These are phyloP conservation scores for Penicillium ucsense DNA, from an alignment of 495 filamentous ascomycete species.

Conservation along the genomic window DNA sequence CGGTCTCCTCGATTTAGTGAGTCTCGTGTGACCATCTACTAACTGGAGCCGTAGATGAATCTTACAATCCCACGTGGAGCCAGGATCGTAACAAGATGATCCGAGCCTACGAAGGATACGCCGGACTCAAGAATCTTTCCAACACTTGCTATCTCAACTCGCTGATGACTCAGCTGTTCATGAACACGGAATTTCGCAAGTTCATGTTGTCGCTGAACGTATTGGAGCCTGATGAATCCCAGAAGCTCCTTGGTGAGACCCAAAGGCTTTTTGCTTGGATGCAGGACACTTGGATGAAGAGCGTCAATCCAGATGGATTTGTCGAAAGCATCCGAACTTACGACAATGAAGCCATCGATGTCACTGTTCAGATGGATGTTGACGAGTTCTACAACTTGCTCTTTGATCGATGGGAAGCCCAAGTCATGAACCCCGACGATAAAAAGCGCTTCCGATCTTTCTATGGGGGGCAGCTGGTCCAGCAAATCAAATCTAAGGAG, in stretches of 20 bases:
- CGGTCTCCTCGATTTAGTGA: neutral
- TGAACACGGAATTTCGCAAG: slow-evolving; percentile 81
- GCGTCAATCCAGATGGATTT: slow-evolving; percentile 61
- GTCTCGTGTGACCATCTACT: neutral
- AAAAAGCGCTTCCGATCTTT: slow-evolving; percentile 75
- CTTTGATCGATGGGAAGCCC: slow-evolving; percentile 83
- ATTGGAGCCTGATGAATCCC: slow-evolving; percentile 42
- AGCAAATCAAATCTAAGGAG: slow-evolving; percentile 92
- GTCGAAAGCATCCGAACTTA: slow-evolving; percentile 72
- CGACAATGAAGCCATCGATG: slow-evolving; percentile 76
- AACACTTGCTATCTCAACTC: slow-evolving; percentile 99
- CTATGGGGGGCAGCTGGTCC: slow-evolving; percentile 84
- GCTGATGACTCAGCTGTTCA: slow-evolving; percentile 89
- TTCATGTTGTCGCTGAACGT: slow-evolving; percentile 66
- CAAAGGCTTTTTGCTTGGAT: slow-evolving; percentile 75
- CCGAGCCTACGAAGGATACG: slow-evolving; percentile 65
- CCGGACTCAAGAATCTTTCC: slow-evolving; percentile 78
- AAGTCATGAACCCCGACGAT: slow-evolving; percentile 54
- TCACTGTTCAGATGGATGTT: slow-evolving; percentile 90
- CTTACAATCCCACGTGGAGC: slow-evolving; percentile 43
- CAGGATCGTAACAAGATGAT: slow-evolving; percentile 61
- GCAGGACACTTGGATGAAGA: slow-evolving; percentile 69
- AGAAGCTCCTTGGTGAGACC: slow-evolving; percentile 64
- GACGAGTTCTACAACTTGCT: slow-evolving; percentile 95
- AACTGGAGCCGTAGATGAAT: slow-evolving; percentile 5